Evolutionary conservation across 306 rosid species (phyloP).

Genomic region (Cucurbita moschata): DNA sequence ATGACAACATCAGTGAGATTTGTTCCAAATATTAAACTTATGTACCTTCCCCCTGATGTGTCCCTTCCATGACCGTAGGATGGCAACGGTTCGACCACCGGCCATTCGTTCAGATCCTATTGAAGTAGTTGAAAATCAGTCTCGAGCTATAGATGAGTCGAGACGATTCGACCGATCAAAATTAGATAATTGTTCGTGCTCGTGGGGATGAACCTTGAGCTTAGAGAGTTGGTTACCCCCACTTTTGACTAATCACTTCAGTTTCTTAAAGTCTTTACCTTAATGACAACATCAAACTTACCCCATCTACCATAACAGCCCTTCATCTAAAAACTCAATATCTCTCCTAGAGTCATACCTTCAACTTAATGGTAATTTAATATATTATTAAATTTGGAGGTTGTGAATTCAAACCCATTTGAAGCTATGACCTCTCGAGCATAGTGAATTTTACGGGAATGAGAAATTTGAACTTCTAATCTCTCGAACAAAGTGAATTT

Average conservation of each 20-base stretch:
- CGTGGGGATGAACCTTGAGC: background rate
- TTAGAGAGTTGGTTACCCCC: background rate
- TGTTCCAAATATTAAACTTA: constrained; percentile 30
- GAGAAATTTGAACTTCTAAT: too few species aligned
- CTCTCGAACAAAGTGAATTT: too few species aligned
- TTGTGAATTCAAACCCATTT: too few species aligned
- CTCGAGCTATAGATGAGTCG: background rate
- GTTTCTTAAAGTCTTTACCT: background rate
- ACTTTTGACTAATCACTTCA: background rate
- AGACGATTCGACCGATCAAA: background rate
- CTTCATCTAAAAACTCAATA: too few species aligned
- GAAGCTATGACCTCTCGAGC: too few species aligned
- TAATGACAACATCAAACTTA: background rate
- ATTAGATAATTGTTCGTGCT: background rate
- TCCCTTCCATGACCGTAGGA: constrained; percentile 38
- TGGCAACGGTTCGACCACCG: constrained; percentile 24
- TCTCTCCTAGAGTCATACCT: background rate
- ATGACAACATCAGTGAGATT: constrained; percentile 32
- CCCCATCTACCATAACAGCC: background rate
- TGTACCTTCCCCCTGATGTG: constrained; percentile 27
- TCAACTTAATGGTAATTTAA: too few species aligned
- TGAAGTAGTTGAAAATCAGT: background rate
- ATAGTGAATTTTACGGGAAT: too few species aligned
- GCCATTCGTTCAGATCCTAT: constrained; percentile 29
- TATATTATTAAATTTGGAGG: too few species aligned